Evolutionary conservation across 352 stramenopile genomes (phyloP), one percentile per base, ranked within the genome.

Genomic region (Pythium utonaiense): DNA sequence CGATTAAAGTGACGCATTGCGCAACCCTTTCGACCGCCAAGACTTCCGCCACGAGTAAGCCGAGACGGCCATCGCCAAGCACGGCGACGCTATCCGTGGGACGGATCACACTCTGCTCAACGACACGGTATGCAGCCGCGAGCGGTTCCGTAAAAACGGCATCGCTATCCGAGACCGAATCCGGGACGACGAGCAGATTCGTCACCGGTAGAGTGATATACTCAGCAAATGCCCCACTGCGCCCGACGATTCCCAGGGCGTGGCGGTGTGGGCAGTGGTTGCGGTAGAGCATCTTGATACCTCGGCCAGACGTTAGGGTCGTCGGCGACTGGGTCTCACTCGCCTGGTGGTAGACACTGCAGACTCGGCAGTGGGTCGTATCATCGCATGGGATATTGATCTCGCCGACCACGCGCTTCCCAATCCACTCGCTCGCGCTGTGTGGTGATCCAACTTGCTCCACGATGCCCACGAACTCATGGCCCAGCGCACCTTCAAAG

Each of bases 391-490:
- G 80, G 49, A 97, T 68, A 65, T 98, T 98, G 49, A 98, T 96
- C 69, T 98, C 91, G 17, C 84, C 91, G 25, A 96, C 92, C 24
- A 97, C 89, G 28, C 91, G 86, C 62, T 92, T 79, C 17, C 82
- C 80, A 0, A 95, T 53, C 83, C 79, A 84, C 25, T 62, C 48
- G 16, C 73, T 67, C 13, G 74, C 67, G 38, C 75, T 52, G 13
- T 9, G 5, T 33, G 28, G 49, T 53, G n/a, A 10, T 33, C 78
- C 74, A 21, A 97, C 57, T 44, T 83, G 55, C 21, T 83, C 71
- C 3, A 97, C 86, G 42, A 90, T 76, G 8, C 88, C 90, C 24
- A 97, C 88, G 60, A 96, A 96, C 73, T 97, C 90, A 63, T 97
- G 90, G 36, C 90, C 90, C 21, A 96, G 62, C 3, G 78, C 74